Evolutionary conservation across 78 protist species (phyloP), one percentile per base, ranked within the genome.

Genomic region (Creolimax fragrantissima): DNA sequence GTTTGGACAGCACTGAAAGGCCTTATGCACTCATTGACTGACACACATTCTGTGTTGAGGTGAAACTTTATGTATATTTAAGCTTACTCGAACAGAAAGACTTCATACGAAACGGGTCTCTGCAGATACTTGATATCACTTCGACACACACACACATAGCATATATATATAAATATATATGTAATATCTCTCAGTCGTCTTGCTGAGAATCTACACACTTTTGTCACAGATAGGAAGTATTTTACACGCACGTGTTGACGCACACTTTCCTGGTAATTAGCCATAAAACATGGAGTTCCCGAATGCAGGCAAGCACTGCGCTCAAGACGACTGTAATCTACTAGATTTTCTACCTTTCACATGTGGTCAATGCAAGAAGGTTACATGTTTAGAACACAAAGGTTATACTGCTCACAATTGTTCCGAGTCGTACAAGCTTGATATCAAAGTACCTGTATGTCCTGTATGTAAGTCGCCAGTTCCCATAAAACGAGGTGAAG

Each of bases 331-430:
- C 88, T 84, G 88, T 32, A 84, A 84, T 84, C 88, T 84, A 32
- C 88, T 84, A 17, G 88, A 84, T 41, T 84, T 84, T 2, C 88
- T 84, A 84, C 88, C 88, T 24, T 84, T 84, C 24, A 84, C 88
- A 11, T 84, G 88, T 24, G 88, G 88, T n/a, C 88, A 84, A 84
- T 84, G 88, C 45, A 24, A 84, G 45, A 84, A 58, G 74, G 74
- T 58, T 17, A 58, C 74, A 58, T 58, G 74, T 24, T 58, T 58
- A 24, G 74, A 58, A 58, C 74, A 58, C 74, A 58, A 58, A 58
- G 74, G 24, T 58, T 58, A 58, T 58, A 24, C 74, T 32, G 74
- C 74, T 32, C 74, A 58, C 24, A 24, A 0, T 58, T 58, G 74
- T 24, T 24, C 74, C 39, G 74, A 58, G 24, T 17, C 74, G 74